phyloP scores from a whole-genome alignment of 768 basidiomycete genomes.

The Hygrocybe coccinea region DNA sequence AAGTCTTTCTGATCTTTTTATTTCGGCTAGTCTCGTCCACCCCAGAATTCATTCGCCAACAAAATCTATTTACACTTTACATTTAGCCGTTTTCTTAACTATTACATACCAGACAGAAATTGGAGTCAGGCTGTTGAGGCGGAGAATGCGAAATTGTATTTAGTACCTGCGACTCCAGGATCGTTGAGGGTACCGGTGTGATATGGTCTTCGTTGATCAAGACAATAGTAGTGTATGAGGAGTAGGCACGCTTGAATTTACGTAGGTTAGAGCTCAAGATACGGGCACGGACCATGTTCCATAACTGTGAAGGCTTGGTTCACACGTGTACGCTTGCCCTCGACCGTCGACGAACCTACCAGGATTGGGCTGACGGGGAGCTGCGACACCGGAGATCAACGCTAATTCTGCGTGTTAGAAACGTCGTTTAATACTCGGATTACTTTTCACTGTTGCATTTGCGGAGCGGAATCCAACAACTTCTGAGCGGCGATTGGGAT shows the following conservation, averaged over 20 bases:
- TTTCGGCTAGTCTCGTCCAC: too few species aligned
- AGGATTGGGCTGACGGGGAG: too few species aligned
- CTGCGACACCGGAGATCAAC: too few species aligned
- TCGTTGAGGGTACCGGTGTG: not conserved
- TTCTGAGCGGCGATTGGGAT: slow-evolving; percentile 39
- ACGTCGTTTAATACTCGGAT: not conserved
- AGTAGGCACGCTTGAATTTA: not conserved
- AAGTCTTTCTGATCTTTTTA: too few species aligned
- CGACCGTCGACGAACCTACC: not conserved
- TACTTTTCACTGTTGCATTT: not conserved
- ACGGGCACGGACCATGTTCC: slow-evolving; percentile 1
- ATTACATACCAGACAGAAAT: too few species aligned
- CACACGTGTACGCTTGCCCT: slow-evolving; percentile 1
- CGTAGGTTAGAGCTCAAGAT: not conserved
- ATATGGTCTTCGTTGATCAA: not conserved
- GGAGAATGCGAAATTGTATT: not conserved
- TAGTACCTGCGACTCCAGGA: too few species aligned
- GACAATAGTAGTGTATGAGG: not conserved
- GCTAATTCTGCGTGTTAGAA: not conserved
- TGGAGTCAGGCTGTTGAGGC: slow-evolving; percentile 1
- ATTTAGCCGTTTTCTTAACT: too few species aligned
- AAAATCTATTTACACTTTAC: too few species aligned
- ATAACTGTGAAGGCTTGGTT: not conserved
- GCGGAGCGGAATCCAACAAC: slow-evolving; percentile 17
- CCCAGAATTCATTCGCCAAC: too few species aligned